These are phyloP conservation scores for Leccinum pellstonianum DNA, from an alignment of 768 basidiomycete species.

Conservation along the genomic window DNA sequence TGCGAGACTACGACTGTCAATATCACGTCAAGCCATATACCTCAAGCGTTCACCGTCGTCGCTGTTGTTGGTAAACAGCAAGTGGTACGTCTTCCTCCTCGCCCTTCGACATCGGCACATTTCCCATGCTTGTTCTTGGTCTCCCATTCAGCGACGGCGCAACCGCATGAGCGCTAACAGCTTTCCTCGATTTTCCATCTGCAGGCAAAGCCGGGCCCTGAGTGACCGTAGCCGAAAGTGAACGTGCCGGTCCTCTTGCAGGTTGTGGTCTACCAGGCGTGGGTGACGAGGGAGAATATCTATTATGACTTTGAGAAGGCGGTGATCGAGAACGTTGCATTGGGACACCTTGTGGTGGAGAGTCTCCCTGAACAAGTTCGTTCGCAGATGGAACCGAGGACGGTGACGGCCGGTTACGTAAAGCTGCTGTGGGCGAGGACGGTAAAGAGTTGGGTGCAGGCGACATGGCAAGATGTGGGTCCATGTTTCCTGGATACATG, in stretches of 20 bases:
- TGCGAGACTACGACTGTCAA: not conserved
- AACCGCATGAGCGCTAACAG: slow-evolving; percentile 61
- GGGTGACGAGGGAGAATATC: slow-evolving; percentile 35
- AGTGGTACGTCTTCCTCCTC: slow-evolving; percentile 83
- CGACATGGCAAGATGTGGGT: slow-evolving; percentile 52
- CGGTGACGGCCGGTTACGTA: slow-evolving; percentile 28
- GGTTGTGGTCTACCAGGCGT: slow-evolving; percentile 23
- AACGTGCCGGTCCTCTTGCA: slow-evolving; percentile 56
- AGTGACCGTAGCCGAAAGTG: slow-evolving; percentile 65
- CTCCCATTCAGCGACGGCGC: slow-evolving; percentile 36
- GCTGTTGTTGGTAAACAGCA: slow-evolving; percentile 77
- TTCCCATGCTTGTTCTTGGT: slow-evolving; percentile 39
- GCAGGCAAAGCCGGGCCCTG: slow-evolving; percentile 36
- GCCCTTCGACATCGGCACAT: slow-evolving; percentile 32
- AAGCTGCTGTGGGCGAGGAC: slow-evolving; percentile 20
- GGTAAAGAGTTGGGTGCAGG: slow-evolving; percentile 27
- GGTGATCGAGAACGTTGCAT: slow-evolving; percentile 54
- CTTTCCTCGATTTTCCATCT: slow-evolving; percentile 62
- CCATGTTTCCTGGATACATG: slow-evolving; percentile 28
- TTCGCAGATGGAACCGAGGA: slow-evolving; percentile 37
- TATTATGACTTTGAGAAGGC: slow-evolving; percentile 41
- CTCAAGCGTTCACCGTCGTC: slow-evolving; percentile 41
- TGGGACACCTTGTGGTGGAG: slow-evolving; percentile 30
- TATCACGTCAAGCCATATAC: slow-evolving; percentile 11
- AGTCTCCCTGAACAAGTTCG: slow-evolving; percentile 16